These are phyloP conservation scores for Gypsophila paniculata DNA, from an alignment of 179 eudicot species.

Conservation along the genomic window DNA sequence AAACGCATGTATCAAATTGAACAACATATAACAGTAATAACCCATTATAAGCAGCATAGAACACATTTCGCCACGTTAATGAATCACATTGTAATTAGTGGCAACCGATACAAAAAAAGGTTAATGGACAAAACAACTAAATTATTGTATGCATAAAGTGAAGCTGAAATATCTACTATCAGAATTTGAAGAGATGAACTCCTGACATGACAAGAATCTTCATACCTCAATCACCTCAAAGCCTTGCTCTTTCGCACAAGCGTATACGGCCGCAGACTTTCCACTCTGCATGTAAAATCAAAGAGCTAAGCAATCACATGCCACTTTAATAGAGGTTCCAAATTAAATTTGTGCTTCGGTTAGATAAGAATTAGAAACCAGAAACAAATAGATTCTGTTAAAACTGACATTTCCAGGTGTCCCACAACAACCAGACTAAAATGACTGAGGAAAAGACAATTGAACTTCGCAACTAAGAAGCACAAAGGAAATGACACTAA, in stretches of 20 bases:
- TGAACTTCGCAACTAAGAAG: constrained; percentile 5
- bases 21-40: not conserved
- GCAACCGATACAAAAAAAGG: not conserved
- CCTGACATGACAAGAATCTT: constrained; percentile 10
- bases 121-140: not conserved
- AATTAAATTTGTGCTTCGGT: not conserved
- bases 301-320: constrained; percentile 4
- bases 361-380: not conserved
- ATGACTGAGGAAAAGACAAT: not conserved
- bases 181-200: constrained; percentile 7
- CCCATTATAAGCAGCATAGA: not conserved
- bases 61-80: not conserved
- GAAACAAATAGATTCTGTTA: not conserved
- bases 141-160: not conserved
- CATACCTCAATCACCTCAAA: constrained; percentile 82
- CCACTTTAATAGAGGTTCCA: not conserved
- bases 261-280: constrained; percentile 94
- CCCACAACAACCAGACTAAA: not conserved
- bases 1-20: constrained; percentile 5
- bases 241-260: constrained; percentile 97
- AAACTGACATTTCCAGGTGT: not conserved
- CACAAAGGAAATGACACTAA: constrained; percentile 5
- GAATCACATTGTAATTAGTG: constrained; percentile 3
- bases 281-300: constrained; percentile 62
- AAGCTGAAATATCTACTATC: constrained; percentile 3